Base-by-base conservation (phyloP, 2,329 filamentous ascomycete species). In the Penicillium sp. region DNA sequence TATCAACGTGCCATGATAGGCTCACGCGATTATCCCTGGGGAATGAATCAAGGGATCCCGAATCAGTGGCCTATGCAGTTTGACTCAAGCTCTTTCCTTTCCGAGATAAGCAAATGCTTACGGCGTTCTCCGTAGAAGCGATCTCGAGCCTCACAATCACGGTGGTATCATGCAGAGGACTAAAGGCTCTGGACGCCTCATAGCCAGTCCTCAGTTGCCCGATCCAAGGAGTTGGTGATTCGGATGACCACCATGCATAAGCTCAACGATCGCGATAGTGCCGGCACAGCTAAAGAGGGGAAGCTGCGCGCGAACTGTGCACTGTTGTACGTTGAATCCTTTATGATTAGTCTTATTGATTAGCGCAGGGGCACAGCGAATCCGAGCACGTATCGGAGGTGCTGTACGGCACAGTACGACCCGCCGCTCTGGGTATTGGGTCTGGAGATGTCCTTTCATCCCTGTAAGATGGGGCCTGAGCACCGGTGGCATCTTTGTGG, bases 221-320 rank as follows among this genome's bases (percentile, higher is more conserved):
- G 23, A 50, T 44, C 8, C 11, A n/a, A 51, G 47, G 23, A 21
- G 59, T 65, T 65, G 61, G 62, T 67, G 64, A 67, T 64, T 54
- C 25, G 52, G 31, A 35, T 21, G 39, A 21, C 45, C 54, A 45
- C 55, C 55, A 55, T 66, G 64, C 64, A 66, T 66, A 64, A 33
- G 37, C 42, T 43, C 53, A 59, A 50, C 51, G 53, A 55, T 47
- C 52, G 59, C 35, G 47, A 45, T 31, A 50, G 44, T 29, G 46
- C 37, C 45, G 37, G 23, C 16, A 19, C n/a, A 37, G 35, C 19
- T 42, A 33, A 46, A 25, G 54, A 50, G 45, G 37, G 55, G 53
- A 26, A 46, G 45, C 52, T 59, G 54, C 56, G 56, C 42, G 45
- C 51, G 54, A 51, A 61, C 50, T 61, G 55, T 52, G 59, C 50